Base-by-base conservation (phyloP, 768 basidiomycete species). In the Serendipita sp. region DNA sequence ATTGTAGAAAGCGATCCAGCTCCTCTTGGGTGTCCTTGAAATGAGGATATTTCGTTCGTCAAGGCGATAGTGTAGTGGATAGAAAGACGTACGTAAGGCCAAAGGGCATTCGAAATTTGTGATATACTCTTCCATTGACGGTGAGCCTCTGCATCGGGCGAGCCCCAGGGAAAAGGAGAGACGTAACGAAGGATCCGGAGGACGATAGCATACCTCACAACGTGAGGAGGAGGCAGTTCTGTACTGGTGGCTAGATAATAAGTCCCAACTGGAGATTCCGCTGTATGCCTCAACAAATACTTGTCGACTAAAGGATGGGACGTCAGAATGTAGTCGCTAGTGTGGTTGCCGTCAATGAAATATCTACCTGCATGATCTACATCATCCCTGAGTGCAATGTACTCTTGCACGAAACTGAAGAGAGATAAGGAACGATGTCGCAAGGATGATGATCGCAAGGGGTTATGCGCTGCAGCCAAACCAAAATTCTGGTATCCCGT, bases 101-200 rank as follows among this genome's bases (percentile, higher is more conserved):
- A 86, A 3, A 90, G 65, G 3, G 72, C 73, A 13, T 71, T 56
- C 20, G 79, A 69, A 63, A 90, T 81, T 41, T 75, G 75, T 1
- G 73, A 65, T 30, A 86, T 69, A 58, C 77, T 78, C 3, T 62
- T 65, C 42, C 68, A 70, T 7, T 81, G 77, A 34, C 89, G 78
- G 64, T 78, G 72, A 1, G 77, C 81, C 66, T 88, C 83, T 1
- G 88, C 80, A 5, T 75, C 78, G 17, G 78, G 68, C 51, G 82
- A 81, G 3, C 90, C 90, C 90, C 90, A 92, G 2, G 87, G 84
- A 42, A 79, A 75, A 48, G 81, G 83, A 0, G 89, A 90, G 43
- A 83, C 73, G 67, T 82, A 86, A 14, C 88, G 86, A 60, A 89
- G 73, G 30, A 84, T 70, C 20, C 75, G 73, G 5, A 72, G 69